Evolutionary conservation across 177 flowering plant species (phyloP).

Genomic region (Vitis hybrid): DNA sequence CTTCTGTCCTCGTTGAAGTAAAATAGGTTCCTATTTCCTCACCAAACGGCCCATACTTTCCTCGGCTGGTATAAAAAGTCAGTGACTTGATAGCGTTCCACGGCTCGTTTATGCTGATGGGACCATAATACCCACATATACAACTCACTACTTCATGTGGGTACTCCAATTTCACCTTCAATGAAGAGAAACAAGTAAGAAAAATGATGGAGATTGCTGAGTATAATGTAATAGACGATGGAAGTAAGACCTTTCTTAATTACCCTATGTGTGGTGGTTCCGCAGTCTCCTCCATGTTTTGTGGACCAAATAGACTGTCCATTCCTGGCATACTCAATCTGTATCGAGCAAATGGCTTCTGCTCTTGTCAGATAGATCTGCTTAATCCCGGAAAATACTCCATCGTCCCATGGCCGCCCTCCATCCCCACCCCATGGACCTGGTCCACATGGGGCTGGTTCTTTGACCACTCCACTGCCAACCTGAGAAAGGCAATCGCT

Average conservation of each 20-base stretch:
- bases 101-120: conserved; percentile 28
- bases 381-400: conserved; percentile 69
- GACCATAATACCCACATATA: conserved; percentile 65
- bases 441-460: conserved; percentile 68
- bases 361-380: conserved; percentile 53
- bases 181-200: not conserved
- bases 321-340: conserved; percentile 74
- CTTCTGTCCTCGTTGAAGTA: conserved; percentile 67
- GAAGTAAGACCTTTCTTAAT: not conserved
- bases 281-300: conserved; percentile 61
- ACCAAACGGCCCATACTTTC: conserved; percentile 79
- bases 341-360: conserved; percentile 63
- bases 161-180: conserved; percentile 63
- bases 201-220: not conserved
- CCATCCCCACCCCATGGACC: conserved; percentile 96
- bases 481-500: conserved; percentile 23
- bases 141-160: conserved; percentile 71
- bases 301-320: conserved; percentile 76
- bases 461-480: conserved; percentile 44
- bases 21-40: conserved; percentile 69
- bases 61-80: conserved; percentile 60
- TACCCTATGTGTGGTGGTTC: conserved; percentile 49
- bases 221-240: not conserved
- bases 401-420: conserved; percentile 86
- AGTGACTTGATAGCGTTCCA: conserved; percentile 49